phyloP scores from a whole-genome alignment of 208 protist species.

The Leishmania tropica region DNA sequence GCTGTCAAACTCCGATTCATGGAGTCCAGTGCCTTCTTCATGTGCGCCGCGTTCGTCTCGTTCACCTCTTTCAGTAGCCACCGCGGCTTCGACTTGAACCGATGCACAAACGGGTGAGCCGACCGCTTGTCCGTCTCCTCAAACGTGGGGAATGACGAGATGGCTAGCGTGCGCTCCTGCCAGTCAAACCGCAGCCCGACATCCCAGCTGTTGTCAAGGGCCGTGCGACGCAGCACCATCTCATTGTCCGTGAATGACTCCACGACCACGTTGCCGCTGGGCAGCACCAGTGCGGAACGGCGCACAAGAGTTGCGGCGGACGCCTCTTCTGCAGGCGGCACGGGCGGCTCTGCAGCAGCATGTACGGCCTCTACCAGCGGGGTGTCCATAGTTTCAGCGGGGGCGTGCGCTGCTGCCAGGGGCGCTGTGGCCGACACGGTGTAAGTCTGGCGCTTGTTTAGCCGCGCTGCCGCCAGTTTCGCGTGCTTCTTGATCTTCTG shows the following conservation, averaged over 20 bases:
- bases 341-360: slow-evolving; percentile 18
- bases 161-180: slow-evolving; percentile 58
- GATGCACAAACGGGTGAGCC: slow-evolving; percentile 58
- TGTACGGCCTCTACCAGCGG: slow-evolving; percentile 36
- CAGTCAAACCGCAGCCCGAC: slow-evolving; percentile 81
- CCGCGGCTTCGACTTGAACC: slow-evolving; percentile 49
- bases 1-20: slow-evolving; percentile 63
- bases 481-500: slow-evolving; percentile 49
- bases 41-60: slow-evolving; percentile 57
- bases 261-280: slow-evolving; percentile 51
- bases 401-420: not conserved
- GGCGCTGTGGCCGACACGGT: not conserved
- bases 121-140: slow-evolving; percentile 19
- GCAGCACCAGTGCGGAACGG: slow-evolving; percentile 42
- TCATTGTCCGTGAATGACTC: slow-evolving; percentile 70
- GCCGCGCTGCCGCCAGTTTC: slow-evolving; percentile 38
- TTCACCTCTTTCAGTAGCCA: slow-evolving; percentile 80
- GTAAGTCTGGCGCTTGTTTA: not conserved
- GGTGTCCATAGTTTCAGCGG: slow-evolving; percentile 16
- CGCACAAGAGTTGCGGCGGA: slow-evolving; percentile 26
- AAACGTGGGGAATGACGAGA: slow-evolving; percentile 63
- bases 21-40: slow-evolving; percentile 67
- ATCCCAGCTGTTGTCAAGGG: slow-evolving; percentile 64
- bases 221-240: slow-evolving; percentile 59
- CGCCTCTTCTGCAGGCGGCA: slow-evolving; percentile 10